Evolutionary conservation across 306 rosid species (phyloP).

Genomic region (Mimosa bimucronata): DNA sequence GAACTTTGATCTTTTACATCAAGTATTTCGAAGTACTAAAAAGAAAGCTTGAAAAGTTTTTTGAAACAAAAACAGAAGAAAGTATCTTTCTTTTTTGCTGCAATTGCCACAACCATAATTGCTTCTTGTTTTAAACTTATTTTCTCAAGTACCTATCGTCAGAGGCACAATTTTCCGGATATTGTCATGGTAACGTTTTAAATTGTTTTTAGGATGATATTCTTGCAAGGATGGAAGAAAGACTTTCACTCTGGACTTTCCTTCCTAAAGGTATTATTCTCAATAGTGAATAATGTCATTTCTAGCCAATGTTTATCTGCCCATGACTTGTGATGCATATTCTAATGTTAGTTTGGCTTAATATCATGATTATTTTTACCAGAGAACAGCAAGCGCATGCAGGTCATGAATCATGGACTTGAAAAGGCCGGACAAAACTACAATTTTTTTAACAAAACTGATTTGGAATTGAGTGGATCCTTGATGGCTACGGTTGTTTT

Average conservation of each 20-base stretch:
- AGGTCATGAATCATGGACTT: constrained; percentile 49
- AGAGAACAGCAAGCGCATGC: constrained; percentile 69
- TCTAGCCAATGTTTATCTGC: not conserved
- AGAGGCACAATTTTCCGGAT: constrained; percentile 1
- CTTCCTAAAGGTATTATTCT: constrained; percentile 77
- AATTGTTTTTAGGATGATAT: constrained; percentile 63
- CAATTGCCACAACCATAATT: constrained; percentile 7
- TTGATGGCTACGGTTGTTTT: constrained; percentile 75
- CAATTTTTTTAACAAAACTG: constrained; percentile 48
- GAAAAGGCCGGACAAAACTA: constrained; percentile 47
- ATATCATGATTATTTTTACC: constrained; percentile 32
- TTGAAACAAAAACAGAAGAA: not conserved
- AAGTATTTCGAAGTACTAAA: not conserved
- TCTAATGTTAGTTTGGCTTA: constrained; percentile 18
- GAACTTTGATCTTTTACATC: not conserved
- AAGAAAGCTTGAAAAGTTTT: not conserved
- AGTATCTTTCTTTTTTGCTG: constrained; percentile 2
- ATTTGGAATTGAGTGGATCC: constrained; percentile 50
- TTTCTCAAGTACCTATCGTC: constrained; percentile 19
- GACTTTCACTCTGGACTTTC: constrained; percentile 82
- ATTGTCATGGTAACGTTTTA: constrained; percentile 15
- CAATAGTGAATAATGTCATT: constrained; percentile 22
- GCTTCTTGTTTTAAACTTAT: constrained; percentile 32
- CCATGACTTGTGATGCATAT: constrained; percentile 1
- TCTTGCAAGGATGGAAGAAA: constrained; percentile 73